These are phyloP conservation scores for Psilocybe tampanensis DNA, from an alignment of 768 basidiomycete species.

Conservation along the genomic window DNA sequence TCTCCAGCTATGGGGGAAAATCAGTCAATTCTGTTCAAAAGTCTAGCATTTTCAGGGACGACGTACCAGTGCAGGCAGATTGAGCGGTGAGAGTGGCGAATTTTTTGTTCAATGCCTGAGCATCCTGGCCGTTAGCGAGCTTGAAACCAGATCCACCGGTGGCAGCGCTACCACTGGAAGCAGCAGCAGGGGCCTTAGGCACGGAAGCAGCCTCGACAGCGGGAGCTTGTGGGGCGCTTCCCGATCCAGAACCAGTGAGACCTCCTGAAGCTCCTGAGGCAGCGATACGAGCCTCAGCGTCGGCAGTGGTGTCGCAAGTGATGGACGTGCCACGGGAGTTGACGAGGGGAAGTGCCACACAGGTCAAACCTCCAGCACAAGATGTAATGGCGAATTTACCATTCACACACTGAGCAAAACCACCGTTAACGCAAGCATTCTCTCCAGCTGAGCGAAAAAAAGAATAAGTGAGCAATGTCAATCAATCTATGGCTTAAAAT, in stretches of 20 bases:
- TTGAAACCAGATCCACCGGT: conserved; percentile 16
- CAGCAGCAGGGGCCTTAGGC: conserved; percentile 12
- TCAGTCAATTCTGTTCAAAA: too few relatives aligned
- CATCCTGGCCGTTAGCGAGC: conserved; percentile 46
- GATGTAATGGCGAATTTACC: conserved; percentile 43
- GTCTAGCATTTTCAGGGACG: too few relatives aligned
- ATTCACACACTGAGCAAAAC: conserved; percentile 55
- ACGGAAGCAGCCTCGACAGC: conserved; percentile 15
- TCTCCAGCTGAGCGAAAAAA: conserved; percentile 14
- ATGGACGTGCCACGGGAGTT: conserved; percentile 54
- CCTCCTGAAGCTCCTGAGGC: conserved; percentile 45
- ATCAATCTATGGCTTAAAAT: neutral
- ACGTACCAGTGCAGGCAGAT: conserved; percentile 43
- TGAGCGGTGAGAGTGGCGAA: conserved; percentile 47
- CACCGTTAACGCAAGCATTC: conserved; percentile 45
- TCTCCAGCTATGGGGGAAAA: neutral
- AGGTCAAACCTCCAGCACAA: conserved; percentile 40
- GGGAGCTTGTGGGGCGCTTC: conserved; percentile 16
- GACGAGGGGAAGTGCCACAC: conserved; percentile 57
- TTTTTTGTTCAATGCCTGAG: conserved; percentile 52
- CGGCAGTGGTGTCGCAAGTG: conserved; percentile 49
- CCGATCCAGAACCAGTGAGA: neutral
- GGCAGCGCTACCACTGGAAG: conserved; percentile 20
- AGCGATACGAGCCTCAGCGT: conserved; percentile 45
- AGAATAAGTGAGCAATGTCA: neutral